phyloP scores from a whole-genome alignment of 2,329 filamentous ascomycete species.

The Fusarium penzigii region DNA sequence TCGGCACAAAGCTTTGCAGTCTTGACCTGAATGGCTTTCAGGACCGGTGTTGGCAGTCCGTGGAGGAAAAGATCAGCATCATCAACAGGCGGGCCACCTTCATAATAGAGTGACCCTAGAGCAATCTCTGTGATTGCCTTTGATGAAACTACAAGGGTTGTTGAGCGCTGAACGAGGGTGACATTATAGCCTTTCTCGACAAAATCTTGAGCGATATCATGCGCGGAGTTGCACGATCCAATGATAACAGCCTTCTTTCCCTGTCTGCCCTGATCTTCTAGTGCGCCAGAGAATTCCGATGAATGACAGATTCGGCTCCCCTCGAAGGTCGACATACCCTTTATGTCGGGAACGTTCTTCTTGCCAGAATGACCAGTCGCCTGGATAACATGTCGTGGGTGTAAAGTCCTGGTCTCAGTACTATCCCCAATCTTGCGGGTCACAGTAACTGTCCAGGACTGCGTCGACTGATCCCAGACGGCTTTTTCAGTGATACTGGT shows the following conservation, averaged over 20 bases:
- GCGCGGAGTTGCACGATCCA: constrained; percentile 50
- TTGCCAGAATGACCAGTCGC: constrained; percentile 12
- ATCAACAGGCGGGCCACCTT: constrained; percentile 44
- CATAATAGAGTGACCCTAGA: constrained; percentile 40
- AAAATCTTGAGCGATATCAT: constrained; percentile 53
- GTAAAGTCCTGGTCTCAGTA: neutral
- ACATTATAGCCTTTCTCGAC: constrained; percentile 48
- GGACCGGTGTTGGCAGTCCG: constrained; percentile 13
- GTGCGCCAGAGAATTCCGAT: constrained; percentile 10
- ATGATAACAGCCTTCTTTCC: constrained; percentile 48
- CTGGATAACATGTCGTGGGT: constrained; percentile 6
- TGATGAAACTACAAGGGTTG: constrained; percentile 50
- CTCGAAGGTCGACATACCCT: constrained; percentile 16
- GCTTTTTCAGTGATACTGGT: constrained; percentile 41
- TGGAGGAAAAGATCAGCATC: constrained; percentile 48
- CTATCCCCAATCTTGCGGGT: neutral
- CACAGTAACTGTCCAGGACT: constrained; percentile 4
- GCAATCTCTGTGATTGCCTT: constrained; percentile 40
- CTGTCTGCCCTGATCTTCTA: no score
- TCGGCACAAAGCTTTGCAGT: constrained; percentile 42
- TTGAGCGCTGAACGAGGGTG: constrained; percentile 54
- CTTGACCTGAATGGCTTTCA: constrained; percentile 45
- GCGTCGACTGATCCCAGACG: constrained; percentile 36
- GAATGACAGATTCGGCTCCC: constrained; percentile 4
- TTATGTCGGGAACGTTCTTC: constrained; percentile 3